phyloP scores from a whole-genome alignment of 208 protist species.

The Leishmania major region DNA sequence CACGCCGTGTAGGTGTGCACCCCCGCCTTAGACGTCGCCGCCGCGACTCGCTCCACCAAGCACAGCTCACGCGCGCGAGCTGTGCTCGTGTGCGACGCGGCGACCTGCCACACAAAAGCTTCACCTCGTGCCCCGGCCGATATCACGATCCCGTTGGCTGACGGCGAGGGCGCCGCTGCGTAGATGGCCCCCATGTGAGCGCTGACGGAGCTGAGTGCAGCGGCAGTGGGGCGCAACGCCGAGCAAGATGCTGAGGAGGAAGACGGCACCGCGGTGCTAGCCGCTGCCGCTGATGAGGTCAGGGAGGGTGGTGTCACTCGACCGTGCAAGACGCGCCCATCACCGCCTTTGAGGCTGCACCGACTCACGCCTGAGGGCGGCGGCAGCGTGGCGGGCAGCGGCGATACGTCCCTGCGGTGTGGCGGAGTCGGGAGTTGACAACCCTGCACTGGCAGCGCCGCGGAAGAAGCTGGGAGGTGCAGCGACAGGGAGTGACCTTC shows the following conservation, averaged over 20 bases:
- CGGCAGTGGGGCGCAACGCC: constrained; percentile 42
- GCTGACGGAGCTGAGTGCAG: constrained; percentile 30
- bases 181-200: constrained; percentile 66
- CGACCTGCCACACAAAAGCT: constrained; percentile 56
- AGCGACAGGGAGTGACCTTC: neutral
- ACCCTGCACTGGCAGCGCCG: neutral
- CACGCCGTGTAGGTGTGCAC: constrained; percentile 28
- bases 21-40: neutral
- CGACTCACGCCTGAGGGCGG: neutral
- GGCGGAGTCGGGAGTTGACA: constrained; percentile 1
- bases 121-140: constrained; percentile 64
- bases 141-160: constrained; percentile 37
- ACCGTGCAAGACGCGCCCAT: neutral
- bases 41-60: constrained; percentile 31
- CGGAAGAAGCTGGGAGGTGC: neutral
- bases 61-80: constrained; percentile 17
- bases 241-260: neutral
- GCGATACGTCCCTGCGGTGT: constrained; percentile 7
- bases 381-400: neutral
- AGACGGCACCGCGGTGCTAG: neutral
- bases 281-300: neutral
- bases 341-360: neutral
- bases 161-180: constrained; percentile 17
- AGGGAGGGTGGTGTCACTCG: neutral
- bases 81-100: neutral